Evolutionary conservation across 83 land plant species (phyloP).

Genomic region (Diphasiastrum complanatum): DNA sequence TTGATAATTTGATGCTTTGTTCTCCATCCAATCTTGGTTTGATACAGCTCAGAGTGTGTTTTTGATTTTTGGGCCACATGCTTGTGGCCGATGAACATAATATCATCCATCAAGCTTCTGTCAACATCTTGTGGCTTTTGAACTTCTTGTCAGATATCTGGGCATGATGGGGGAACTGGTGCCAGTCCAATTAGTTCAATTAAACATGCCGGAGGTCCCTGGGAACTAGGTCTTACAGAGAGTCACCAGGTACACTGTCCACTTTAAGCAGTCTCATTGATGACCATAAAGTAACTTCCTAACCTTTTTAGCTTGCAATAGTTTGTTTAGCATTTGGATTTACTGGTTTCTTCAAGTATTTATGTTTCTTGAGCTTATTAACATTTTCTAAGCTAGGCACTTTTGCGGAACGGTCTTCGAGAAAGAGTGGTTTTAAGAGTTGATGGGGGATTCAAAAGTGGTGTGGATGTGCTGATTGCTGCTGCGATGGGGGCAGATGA

Average conservation of each 20-base stretch:
- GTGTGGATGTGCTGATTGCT: conserved; percentile 90
- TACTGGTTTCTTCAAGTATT: not conserved
- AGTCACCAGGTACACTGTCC: conserved; percentile 89
- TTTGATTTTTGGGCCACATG: not conserved
- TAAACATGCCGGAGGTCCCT: conserved; percentile 99
- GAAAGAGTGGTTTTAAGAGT: conserved; percentile 90
- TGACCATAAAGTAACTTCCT: no score
- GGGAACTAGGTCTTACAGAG: conserved; percentile 97
- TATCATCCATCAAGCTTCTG: not conserved
- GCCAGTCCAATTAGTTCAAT: conserved; percentile 97
- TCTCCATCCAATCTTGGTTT: not conserved
- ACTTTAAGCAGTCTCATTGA: no score
- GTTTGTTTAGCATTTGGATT: not conserved
- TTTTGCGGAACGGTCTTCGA: conserved; percentile 78
- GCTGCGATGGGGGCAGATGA: conserved; percentile 99
- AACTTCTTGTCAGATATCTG: conserved; percentile 68
- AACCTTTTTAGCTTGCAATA: no score
- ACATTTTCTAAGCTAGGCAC: conserved; percentile 46
- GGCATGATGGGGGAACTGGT: conserved; percentile 99
- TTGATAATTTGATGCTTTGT: not conserved
- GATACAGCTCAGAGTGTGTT: not conserved
- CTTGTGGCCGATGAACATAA: not conserved
- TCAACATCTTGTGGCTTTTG: not conserved
- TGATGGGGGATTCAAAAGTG: conserved; percentile 98
- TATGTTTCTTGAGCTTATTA: not conserved